Percentiles rank a stretch among this genome's conserved stretches.
Evolutionary conservation across 768 basidiomycete genomes (phyloP).

Genomic region (Mycena rebaudengoi): DNA sequence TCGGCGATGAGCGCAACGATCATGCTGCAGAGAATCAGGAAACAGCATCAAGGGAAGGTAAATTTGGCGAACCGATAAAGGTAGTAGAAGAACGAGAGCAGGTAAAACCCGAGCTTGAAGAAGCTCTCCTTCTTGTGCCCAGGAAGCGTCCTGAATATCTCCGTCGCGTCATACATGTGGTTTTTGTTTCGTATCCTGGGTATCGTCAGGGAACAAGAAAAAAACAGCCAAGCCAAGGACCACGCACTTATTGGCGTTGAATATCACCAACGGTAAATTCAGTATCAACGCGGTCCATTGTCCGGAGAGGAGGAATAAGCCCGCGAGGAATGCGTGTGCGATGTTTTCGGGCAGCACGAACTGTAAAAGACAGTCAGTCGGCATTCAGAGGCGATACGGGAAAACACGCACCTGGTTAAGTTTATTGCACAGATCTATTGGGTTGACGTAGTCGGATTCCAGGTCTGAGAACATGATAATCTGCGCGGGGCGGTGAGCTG

Average conservation of each 20-base stretch:
- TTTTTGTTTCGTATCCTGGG: constrained; percentile 88
- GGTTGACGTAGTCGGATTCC: constrained; percentile 99
- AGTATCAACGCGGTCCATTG: constrained; percentile 95
- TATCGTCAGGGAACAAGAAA: constrained; percentile 2
- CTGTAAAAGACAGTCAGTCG: constrained; percentile 49
- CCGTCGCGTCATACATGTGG: constrained; percentile 99
- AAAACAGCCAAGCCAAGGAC: not conserved
- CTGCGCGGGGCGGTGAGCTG: constrained; percentile 48
- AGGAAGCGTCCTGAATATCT: constrained; percentile 95
- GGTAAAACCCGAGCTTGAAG: constrained; percentile 93
- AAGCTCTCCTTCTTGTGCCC: constrained; percentile 97
- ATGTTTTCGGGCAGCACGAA: constrained; percentile 97
- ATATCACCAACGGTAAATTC: constrained; percentile 88
- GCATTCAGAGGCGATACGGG: not conserved
- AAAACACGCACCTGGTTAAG: constrained; percentile 83
- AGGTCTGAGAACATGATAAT: constrained; percentile 99
- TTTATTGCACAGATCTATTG: constrained; percentile 99
- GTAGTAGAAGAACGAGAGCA: constrained; percentile 92
- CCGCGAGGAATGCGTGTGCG: constrained; percentile 90
- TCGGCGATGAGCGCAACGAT: constrained; percentile 88
- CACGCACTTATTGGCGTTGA: constrained; percentile 93
- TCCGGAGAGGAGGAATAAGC: constrained; percentile 91
- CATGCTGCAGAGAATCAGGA: constrained; percentile 59
- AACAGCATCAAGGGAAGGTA: not conserved
- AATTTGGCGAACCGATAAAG: constrained; percentile 76